Evolutionary conservation across 805 yeast species (phyloP), one percentile per base, ranked within the genome.

Genomic region (Peterozyma xylosa): DNA sequence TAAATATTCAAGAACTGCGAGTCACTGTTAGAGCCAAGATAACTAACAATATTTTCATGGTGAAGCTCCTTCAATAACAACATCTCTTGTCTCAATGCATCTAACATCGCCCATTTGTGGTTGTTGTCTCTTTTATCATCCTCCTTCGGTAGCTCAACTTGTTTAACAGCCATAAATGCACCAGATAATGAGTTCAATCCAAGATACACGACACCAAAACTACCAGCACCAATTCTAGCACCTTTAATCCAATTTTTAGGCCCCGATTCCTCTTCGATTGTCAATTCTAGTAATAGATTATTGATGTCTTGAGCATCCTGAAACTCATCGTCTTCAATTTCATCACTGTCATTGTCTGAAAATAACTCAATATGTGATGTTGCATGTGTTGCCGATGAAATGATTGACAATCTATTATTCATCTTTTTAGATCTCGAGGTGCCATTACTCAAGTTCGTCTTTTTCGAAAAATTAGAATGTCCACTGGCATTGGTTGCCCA

Each of bases 131-230:
- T 67, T 45, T 37, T 64, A 38, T 48, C 59, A 15, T 49, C 52
- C 33, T 50, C 54, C 30, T 54, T 53, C 1, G 85, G 82, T 14
- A 90, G 59, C 39, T 82, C 84, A 1, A 93, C 96, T 59, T 90
- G 96, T 57, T 93, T 93, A 15, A 93, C 96, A 1, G 98, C 99
- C 96, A 91, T 87, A 42, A 93, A 69, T 58, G 89, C 98, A 37
- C 99, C 99, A 0, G 96, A 89, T 32, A 82, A 63, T 1, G 96
- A 85, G 58, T 90, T 87, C 80, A 93, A 80, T 0, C 97, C 99
- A 33, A 93, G 66, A 49, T 84, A 90, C 1, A 93, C 99, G 2
- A 87, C 81, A 30, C 98, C 99, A 68, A 89, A 93, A 48, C 95
- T 82, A 2, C 99, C 99, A 9, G 91, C 82, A 0, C 99, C 99